Percentiles rank a stretch among this genome's conserved stretches.
These are phyloP conservation scores for Vigna radiata DNA, from an alignment of 306 rosid genomes.

Conservation along the genomic window DNA sequence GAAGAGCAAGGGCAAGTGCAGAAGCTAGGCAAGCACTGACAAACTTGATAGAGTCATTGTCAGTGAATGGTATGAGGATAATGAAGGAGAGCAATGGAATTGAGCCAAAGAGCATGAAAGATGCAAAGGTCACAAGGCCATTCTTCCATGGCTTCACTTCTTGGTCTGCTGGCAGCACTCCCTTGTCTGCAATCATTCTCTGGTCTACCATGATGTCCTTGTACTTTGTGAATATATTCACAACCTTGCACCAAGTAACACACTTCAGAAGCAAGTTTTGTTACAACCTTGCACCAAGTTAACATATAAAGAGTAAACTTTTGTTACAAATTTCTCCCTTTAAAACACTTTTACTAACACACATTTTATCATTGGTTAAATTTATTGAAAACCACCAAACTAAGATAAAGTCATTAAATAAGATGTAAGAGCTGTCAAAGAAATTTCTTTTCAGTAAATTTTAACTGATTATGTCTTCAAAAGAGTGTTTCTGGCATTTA, in stretches of 20 bases:
- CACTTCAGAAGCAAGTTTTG: too few species aligned
- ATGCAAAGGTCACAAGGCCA: constrained; percentile 56
- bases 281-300: too few species aligned
- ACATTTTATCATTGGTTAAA: too few species aligned
- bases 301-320: background rate
- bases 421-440: too few species aligned
- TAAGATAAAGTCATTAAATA: too few species aligned
- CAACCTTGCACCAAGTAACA: constrained; percentile 55
- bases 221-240: constrained; percentile 67
- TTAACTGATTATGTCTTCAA: too few species aligned
- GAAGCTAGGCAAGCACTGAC: constrained; percentile 62
- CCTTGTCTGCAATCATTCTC: constrained; percentile 57
- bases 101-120: constrained; percentile 63
- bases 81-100: constrained; percentile 64
- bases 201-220: constrained; percentile 63
- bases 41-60: constrained; percentile 54
- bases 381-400: too few species aligned
- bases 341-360: too few species aligned
- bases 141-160: constrained; percentile 72
- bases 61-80: constrained; percentile 64
- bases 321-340: background rate
- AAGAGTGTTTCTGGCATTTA: too few species aligned
- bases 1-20: constrained; percentile 57
- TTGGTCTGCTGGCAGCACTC: constrained; percentile 51
- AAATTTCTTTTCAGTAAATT: too few species aligned